Percentiles rank a stretch among this genome's conserved stretches.
These are phyloP conservation scores for Termitomyces bulborhizus DNA, from an alignment of 768 basidiomycete genomes.

Conservation along the genomic window DNA sequence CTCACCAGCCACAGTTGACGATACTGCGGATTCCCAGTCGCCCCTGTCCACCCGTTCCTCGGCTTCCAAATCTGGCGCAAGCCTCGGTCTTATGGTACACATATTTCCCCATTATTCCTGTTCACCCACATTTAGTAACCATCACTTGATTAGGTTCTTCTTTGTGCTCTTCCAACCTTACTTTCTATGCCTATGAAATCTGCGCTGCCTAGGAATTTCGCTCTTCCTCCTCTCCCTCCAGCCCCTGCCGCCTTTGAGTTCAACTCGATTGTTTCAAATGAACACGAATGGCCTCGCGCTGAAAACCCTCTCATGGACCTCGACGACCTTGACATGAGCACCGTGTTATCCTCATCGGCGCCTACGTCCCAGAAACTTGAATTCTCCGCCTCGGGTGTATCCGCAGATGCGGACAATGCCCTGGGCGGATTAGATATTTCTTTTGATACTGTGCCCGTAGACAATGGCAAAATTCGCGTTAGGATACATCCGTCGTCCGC, in stretches of 20 bases:
- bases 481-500: conserved; percentile 60
- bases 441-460: conserved; percentile 58
- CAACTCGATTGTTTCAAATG: conserved; percentile 40
- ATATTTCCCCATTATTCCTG: conserved; percentile 4
- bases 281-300: conserved; percentile 50
- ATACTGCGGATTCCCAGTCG: conserved; percentile 48
- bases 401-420: conserved; percentile 34
- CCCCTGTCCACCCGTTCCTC: conserved; percentile 36
- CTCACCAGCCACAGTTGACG: conserved; percentile 53
- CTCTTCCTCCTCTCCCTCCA: conserved; percentile 38
- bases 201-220: conserved; percentile 48
- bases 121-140: conserved; percentile 11
- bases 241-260: conserved; percentile 42
- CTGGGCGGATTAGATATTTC: conserved; percentile 64
- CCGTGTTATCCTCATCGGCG: conserved; percentile 23
- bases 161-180: conserved; percentile 72
- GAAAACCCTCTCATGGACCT: conserved; percentile 40
- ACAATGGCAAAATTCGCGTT: conserved; percentile 69
- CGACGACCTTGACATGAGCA: conserved; percentile 32
- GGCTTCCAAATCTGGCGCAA: conserved; percentile 51
- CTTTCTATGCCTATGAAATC: conserved; percentile 61
- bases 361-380: conserved; percentile 44
- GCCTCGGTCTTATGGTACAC: conserved; percentile 67
- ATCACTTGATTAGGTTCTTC: conserved; percentile 50
- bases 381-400: conserved; percentile 44